Base-by-base conservation (phyloP, 345 rosid genomes). In the Turritis glabra region DNA sequence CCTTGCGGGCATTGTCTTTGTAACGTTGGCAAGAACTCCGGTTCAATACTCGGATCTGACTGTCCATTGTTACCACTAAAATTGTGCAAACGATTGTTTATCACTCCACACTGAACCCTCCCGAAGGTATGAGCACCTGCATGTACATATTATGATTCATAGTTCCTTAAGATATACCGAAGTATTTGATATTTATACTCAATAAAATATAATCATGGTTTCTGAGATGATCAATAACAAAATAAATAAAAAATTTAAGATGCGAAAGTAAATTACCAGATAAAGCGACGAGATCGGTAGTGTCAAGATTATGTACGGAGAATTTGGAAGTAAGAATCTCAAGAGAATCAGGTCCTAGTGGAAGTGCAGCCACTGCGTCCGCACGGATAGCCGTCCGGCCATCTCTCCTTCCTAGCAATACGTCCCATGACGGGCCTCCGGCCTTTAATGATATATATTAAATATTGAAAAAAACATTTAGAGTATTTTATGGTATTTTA, bases 371-470 rank as follows among this genome's bases (percentile, higher is more conserved):
- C 62, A 53, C 89, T 2, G 89, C 90, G 27, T 84, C 87, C 0
- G 32, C 69, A 6, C 57, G 80, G 71, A 76, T 84, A 3, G 97
- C 97, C 0, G 82, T 86, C 41, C 84, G 65, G 47, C 97, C 77
- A 69, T 92, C 96, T 57, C 94, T 85, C 65, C 97, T 85, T 35
- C 97, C 97, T 26, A 85, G 54, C 44, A 80, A 69, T 2, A 82
- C 92, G 15, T 10, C 82, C 97, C 96, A 90, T 7, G 85, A 75
- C 5, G 96, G 96, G 1, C 97, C 97, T 56, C 96, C 96, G 14
- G 93, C 73, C 97, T 92, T 4, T 13, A 40, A 60, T 29, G 5
- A 80, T 14, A 38, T 7, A 17, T n/a, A n/a, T n/a, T n/a, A 37
- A 38, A 14, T 5, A 21, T 38, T 2, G 2, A 4, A 1, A 58